phyloP scores from a whole-genome alignment of 768 basidiomycete species.

The Lyophyllum decastes region DNA sequence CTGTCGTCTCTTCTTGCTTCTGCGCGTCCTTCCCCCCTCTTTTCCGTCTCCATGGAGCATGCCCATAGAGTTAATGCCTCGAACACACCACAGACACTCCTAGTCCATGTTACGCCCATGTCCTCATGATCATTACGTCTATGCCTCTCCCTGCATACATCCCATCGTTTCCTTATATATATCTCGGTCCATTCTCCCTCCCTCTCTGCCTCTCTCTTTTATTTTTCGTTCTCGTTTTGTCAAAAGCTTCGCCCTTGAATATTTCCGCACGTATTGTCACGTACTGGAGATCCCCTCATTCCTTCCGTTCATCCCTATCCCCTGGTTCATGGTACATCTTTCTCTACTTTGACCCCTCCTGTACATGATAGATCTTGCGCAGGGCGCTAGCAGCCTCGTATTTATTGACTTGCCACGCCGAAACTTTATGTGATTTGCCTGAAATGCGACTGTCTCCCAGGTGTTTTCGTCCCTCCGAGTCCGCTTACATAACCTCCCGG shows the following conservation, averaged over 20 bases:
- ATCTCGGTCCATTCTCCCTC: slow-evolving; percentile 4
- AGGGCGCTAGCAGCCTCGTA: slow-evolving; percentile 27
- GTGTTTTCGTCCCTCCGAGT: background rate
- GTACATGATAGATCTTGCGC: slow-evolving; percentile 38
- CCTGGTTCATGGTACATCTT: slow-evolving; percentile 12
- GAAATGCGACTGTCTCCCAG: background rate
- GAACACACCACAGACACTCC: slow-evolving; percentile 19
- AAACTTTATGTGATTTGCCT: background rate
- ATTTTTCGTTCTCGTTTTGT: slow-evolving; percentile 25
- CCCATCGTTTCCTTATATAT: slow-evolving; percentile 12
- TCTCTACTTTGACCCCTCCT: slow-evolving; percentile 20
- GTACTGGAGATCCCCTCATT: slow-evolving; percentile 16
- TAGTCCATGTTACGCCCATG: slow-evolving; percentile 14
- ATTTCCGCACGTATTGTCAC: slow-evolving; percentile 8
- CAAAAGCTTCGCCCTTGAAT: slow-evolving; percentile 6
- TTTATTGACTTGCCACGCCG: slow-evolving; percentile 23
- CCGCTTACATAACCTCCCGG: slow-evolving; percentile 8
- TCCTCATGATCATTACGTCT: slow-evolving; percentile 17
- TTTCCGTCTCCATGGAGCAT: slow-evolving; percentile 14
- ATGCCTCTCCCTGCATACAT: slow-evolving; percentile 17
- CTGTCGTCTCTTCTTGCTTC: slow-evolving; percentile 34
- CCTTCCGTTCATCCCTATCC: slow-evolving; percentile 13
- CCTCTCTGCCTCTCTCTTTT: slow-evolving; percentile 20
- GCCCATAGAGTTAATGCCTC: slow-evolving; percentile 10
- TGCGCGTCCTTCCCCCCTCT: slow-evolving; percentile 15